A percentile compares a stretch with the other conserved stretches of the same genome.
phyloP scores from a whole-genome alignment of 2,329 filamentous ascomycete genomes.

The Lecanoromycetidae sp. region DNA sequence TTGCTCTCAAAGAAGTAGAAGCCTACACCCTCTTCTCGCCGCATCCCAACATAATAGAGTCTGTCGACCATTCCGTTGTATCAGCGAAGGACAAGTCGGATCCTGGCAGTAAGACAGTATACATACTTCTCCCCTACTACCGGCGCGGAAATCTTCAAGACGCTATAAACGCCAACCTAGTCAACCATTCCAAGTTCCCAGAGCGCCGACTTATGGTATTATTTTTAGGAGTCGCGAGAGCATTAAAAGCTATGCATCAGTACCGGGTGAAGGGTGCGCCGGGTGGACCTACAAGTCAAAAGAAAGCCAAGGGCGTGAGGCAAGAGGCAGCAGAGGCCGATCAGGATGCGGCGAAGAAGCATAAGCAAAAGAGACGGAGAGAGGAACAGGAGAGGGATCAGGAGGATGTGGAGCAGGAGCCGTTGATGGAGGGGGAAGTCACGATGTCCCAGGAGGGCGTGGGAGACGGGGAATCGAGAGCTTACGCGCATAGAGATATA shows the following conservation, averaged over 20 bases:
- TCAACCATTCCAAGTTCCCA: slow-evolving; percentile 85
- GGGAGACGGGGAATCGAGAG: slow-evolving; percentile 55
- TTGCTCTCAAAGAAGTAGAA: slow-evolving; percentile 93
- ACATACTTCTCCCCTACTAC: slow-evolving; percentile 93
- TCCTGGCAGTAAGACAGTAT: slow-evolving; percentile 76
- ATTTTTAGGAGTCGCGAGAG: slow-evolving; percentile 83
- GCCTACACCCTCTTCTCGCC: slow-evolving; percentile 83
- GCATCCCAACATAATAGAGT: slow-evolving; percentile 74
- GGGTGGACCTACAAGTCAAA: slow-evolving; percentile 37
- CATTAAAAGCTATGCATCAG: slow-evolving; percentile 80
- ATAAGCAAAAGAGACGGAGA: slow-evolving; percentile 30
- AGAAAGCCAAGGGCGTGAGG: slow-evolving; percentile 44
- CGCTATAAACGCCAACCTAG: slow-evolving; percentile 94
- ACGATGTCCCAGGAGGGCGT: slow-evolving; percentile 55
- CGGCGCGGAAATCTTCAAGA: slow-evolving; percentile 90
- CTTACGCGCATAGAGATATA: slow-evolving; percentile 92
- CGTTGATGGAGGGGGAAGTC: slow-evolving; percentile 70
- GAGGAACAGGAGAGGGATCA: slow-evolving; percentile 50
- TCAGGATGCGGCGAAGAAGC: slow-evolving; percentile 28
- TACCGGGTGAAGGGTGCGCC: slow-evolving; percentile 55
- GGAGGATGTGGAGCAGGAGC: slow-evolving; percentile 64
- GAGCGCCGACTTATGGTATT: slow-evolving; percentile 78
- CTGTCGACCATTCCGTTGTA: slow-evolving; percentile 67
- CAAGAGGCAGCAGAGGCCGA: slow-evolving; percentile 46
- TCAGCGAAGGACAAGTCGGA: slow-evolving; percentile 45